phyloP scores from a whole-genome alignment of 345 rosid genomes.

The Rubroshorea leprosula region DNA sequence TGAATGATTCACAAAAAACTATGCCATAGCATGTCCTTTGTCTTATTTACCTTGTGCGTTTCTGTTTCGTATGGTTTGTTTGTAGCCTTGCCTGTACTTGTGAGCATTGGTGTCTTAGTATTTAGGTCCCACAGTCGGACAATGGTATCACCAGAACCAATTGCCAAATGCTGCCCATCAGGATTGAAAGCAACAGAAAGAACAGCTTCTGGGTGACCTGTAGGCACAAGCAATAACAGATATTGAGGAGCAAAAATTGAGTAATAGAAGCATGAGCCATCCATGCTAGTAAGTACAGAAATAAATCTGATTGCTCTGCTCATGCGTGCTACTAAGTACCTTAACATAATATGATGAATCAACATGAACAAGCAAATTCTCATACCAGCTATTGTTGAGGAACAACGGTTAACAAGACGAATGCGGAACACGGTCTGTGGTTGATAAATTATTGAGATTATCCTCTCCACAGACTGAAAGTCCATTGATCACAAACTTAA shows the following conservation, averaged over 20 bases:
- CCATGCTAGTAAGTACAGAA: slow-evolving; percentile 1
- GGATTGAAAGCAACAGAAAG: slow-evolving; percentile 94
- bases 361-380: not conserved
- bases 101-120: slow-evolving; percentile 90
- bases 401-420: slow-evolving; percentile 82
- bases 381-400: slow-evolving; percentile 83
- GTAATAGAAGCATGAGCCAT: not conserved
- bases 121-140: slow-evolving; percentile 93
- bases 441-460: slow-evolving; percentile 81
- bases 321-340: too few relatives aligned
- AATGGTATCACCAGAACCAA: slow-evolving; percentile 96
- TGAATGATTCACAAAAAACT: not conserved
- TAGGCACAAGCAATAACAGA: slow-evolving; percentile 5
- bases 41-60: not conserved
- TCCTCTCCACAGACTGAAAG: slow-evolving; percentile 92
- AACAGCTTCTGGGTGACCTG: slow-evolving; percentile 88
- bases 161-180: slow-evolving; percentile 87
- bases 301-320: too few relatives aligned
- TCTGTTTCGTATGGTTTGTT: not conserved
- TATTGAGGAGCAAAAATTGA: slow-evolving; percentile 4
- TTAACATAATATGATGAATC: not conserved
- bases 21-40: not conserved
- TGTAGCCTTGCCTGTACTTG: slow-evolving; percentile 59
- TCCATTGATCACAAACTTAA: slow-evolving; percentile 3
- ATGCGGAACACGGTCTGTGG: slow-evolving; percentile 93